phyloP scores from a whole-genome alignment of 805 yeast genomes.

The Lipomyces starkeyi region DNA sequence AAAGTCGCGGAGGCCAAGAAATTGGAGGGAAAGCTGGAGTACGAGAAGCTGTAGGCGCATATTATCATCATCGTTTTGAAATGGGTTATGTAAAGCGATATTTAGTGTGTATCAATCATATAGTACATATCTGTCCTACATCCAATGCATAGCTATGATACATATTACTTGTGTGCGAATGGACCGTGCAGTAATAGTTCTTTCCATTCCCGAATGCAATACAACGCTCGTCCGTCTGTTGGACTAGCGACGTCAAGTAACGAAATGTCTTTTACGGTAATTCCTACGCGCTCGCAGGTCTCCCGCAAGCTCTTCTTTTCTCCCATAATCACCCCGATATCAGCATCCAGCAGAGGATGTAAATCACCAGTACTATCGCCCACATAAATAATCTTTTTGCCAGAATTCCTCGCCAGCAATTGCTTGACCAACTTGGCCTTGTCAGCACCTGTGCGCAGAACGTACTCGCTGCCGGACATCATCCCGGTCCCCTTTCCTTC shows the following conservation, averaged over 20 bases:
- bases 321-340: conserved; percentile 27
- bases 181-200: neutral
- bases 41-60: conserved; percentile 75
- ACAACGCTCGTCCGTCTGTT: neutral
- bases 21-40: conserved; percentile 80
- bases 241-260: neutral
- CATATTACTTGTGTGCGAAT: neutral
- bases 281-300: conserved; percentile 15
- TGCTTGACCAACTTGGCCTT: conserved; percentile 27
- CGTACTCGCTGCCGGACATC: conserved; percentile 3
- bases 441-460: conserved; percentile 29
- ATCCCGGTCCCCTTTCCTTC: conserved; percentile 23
- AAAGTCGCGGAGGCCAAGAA: conserved; percentile 97
- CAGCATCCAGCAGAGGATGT: conserved; percentile 27
- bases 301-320: conserved; percentile 22
- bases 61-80: neutral
- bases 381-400: conserved; percentile 20
- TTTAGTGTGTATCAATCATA: neutral
- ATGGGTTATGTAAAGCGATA: neutral
- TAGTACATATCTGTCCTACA: neutral
- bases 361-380: conserved; percentile 40
- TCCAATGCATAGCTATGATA: neutral
- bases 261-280: conserved; percentile 2
- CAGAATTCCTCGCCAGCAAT: conserved; percentile 3
- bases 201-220: conserved; percentile 3